A percentile compares a stretch with the other conserved stretches of the same genome.
These are phyloP conservation scores for Miscanthus lutarioriparius DNA, from an alignment of 176 grass and related monocot species.

Conservation along the genomic window DNA sequence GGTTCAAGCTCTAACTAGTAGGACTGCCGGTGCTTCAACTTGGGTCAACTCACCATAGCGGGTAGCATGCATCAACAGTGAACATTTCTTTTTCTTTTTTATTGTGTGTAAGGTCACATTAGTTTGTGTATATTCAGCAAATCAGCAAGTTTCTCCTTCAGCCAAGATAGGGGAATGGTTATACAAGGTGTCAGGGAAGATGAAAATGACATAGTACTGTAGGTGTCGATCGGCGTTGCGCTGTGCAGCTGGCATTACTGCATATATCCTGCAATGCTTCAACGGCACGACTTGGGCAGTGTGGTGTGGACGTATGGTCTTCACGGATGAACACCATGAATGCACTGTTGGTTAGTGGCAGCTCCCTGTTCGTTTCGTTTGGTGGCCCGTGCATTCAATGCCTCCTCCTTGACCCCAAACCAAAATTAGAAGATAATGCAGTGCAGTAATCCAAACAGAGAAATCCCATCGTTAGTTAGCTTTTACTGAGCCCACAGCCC, in stretches of 20 bases:
- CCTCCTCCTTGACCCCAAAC: slow-evolving; percentile 7
- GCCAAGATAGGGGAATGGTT: no score
- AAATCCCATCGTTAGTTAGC: slow-evolving; percentile 4
- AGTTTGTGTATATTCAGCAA: no score
- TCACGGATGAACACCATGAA: slow-evolving; percentile 38
- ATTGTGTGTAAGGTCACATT: no score
- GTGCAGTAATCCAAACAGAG: not conserved
- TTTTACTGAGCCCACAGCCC: not conserved
- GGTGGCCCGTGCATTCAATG: slow-evolving; percentile 18
- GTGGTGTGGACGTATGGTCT: no score
- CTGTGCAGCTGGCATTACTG: slow-evolving; percentile 14
- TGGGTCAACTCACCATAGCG: no score
- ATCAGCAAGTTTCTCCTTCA: no score
- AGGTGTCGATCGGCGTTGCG: not conserved
- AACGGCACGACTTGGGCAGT: no score
- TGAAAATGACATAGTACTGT: not conserved
- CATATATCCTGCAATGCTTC: no score
- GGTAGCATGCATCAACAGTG: not conserved
- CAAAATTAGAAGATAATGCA: not conserved
- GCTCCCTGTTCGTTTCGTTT: not conserved
- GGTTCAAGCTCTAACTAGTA: no score
- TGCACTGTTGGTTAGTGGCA: slow-evolving; percentile 37
- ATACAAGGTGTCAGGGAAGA: no score
- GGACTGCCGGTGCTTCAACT: no score
- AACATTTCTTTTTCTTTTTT: not conserved